phyloP scores from a whole-genome alignment of 306 rosid genomes.

The Mimosa pudica region DNA sequence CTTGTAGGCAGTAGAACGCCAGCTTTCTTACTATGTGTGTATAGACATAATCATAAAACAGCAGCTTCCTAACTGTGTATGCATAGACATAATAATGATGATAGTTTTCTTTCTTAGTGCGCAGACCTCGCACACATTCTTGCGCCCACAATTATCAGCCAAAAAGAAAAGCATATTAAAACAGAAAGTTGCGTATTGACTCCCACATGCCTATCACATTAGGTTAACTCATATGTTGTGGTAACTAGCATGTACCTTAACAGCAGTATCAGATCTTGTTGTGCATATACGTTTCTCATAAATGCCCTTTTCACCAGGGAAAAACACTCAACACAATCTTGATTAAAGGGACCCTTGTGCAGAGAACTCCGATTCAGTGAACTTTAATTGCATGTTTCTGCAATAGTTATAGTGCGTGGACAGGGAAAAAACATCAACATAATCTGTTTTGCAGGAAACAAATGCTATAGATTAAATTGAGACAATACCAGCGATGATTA shows the following conservation, averaged over 20 bases:
- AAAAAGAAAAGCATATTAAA: not conserved
- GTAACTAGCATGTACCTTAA: too few species aligned
- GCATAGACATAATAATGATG: conserved; percentile 30
- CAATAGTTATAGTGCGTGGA: too few species aligned
- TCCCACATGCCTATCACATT: too few species aligned
- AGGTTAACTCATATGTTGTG: too few species aligned
- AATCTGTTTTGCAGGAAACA: not conserved
- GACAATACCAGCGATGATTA: not conserved
- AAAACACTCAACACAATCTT: too few species aligned
- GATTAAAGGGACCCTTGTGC: too few species aligned
- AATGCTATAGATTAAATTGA: not conserved
- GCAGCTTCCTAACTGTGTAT: not conserved
- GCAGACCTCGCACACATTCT: not conserved
- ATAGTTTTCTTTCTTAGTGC: not conserved
- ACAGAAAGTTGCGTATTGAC: not conserved
- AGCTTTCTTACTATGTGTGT: not conserved
- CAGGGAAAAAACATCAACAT: too few species aligned
- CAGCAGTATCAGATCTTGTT: too few species aligned
- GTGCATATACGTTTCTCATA: too few species aligned
- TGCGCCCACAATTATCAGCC: not conserved
- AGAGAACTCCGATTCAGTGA: too few species aligned
- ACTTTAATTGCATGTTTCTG: too few species aligned
- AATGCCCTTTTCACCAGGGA: too few species aligned
- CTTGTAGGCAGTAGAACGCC: not conserved
- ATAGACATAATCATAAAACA: conserved; percentile 22